These are phyloP conservation scores for Hymenoscyphus fructigenus DNA, from an alignment of 2,329 filamentous ascomycete species.

Conservation along the genomic window DNA sequence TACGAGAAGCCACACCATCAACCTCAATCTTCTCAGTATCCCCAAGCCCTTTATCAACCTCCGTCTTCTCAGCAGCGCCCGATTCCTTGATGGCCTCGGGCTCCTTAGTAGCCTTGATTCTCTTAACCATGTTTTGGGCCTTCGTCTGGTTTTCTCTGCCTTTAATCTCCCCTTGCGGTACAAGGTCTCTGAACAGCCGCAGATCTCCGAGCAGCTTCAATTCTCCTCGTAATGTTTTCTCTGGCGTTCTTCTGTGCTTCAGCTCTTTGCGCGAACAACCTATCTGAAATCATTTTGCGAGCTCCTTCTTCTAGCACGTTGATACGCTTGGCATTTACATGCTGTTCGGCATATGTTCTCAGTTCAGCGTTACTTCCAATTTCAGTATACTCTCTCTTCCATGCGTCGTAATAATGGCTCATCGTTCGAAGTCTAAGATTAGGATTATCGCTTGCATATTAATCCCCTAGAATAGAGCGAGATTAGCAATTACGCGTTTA, in stretches of 20 bases:
- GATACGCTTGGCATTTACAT: background rate
- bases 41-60: too few species aligned
- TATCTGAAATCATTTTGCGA: too few species aligned
- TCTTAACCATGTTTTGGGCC: too few species aligned
- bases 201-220: too few species aligned
- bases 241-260: too few species aligned
- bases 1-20: background rate
- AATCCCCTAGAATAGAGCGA: background rate
- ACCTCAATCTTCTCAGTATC: background rate
- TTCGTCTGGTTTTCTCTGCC: too few species aligned
- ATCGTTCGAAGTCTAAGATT: background rate
- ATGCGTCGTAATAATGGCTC: background rate
- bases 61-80: background rate
- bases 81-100: background rate
- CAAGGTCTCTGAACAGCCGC: too few species aligned
- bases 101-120: background rate
- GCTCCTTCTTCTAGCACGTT: background rate
- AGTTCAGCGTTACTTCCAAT: background rate
- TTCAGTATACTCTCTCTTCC: background rate
- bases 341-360: background rate
- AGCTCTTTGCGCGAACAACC: too few species aligned
- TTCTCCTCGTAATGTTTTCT: too few species aligned
- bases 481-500: too few species aligned
- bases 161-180: too few species aligned
- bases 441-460: background rate